Conservation (phyloP, 2,329 filamentous ascomycete genomes). For the Pseudocercospora vitis region DNA sequence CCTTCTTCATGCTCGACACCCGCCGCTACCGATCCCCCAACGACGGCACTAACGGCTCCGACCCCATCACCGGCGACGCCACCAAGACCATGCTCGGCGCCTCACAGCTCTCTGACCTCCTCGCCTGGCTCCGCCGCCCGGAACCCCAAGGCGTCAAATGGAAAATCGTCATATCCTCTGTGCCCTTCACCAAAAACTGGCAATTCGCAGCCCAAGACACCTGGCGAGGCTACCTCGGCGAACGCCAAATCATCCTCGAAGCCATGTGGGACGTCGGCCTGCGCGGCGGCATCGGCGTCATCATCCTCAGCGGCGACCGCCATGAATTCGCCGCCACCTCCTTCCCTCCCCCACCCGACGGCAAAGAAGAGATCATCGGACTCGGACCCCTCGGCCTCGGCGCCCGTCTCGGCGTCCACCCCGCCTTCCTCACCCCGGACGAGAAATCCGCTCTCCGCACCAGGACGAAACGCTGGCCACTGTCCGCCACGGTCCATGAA, state of each 20-base stretch:
- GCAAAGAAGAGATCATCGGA: constrained; percentile 43
- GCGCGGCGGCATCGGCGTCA: constrained; percentile 68
- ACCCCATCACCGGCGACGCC: constrained; percentile 46
- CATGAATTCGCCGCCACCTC: constrained; percentile 94
- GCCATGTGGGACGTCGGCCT: constrained; percentile 88
- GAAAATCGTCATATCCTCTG: constrained; percentile 88
- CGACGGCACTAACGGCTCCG: constrained; percentile 60
- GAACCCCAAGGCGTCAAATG: constrained; percentile 78
- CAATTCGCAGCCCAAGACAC: constrained; percentile 83
- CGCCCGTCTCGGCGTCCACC: constrained; percentile 25
- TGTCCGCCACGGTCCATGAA: constrained; percentile 72
- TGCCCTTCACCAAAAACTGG: constrained; percentile 99
- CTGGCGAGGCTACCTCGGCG: constrained; percentile 86
- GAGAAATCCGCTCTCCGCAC: constrained; percentile 24
- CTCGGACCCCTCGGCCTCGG: constrained; percentile 30
- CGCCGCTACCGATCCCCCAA: constrained; percentile 76
- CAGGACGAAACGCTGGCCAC: constrained; percentile 52
- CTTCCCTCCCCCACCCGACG: constrained; percentile 58
- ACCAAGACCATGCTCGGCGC: constrained; percentile 83
- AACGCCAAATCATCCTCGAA: constrained; percentile 76
- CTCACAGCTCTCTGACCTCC: constrained; percentile 74
- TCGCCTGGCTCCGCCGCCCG: constrained; percentile 71
- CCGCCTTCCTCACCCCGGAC: constrained; percentile 20
- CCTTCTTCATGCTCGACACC: constrained; percentile 94
- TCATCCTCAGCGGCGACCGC: constrained; percentile 87